Percentiles rank a stretch among this genome's conserved stretches.
phyloP scores from a whole-genome alignment of 2,329 filamentous ascomycete species.

The Nigrospora osmanthi region DNA sequence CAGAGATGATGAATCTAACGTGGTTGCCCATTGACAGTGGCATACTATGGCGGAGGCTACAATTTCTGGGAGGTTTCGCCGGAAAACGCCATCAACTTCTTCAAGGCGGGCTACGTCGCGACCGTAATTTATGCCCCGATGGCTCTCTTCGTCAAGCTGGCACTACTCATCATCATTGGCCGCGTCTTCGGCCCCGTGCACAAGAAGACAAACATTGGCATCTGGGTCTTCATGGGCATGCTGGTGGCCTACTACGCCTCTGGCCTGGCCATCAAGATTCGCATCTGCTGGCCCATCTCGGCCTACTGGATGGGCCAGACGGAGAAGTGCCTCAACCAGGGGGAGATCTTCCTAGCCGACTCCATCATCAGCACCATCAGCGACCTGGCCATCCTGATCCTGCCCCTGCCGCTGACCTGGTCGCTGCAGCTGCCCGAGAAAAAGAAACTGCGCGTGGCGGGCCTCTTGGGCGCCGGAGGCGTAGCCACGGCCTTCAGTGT shows the following conservation, averaged over 20 bases:
- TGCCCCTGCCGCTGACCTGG: slow-evolving; percentile 22
- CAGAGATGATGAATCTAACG: neutral
- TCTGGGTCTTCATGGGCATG: slow-evolving; percentile 27
- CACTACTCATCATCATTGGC: slow-evolving; percentile 34
- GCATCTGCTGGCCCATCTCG: slow-evolving; percentile 30
- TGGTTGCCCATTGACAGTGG: slow-evolving; percentile 5
- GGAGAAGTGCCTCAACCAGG: slow-evolving; percentile 26
- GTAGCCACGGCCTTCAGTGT: slow-evolving; percentile 22
- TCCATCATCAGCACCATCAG: slow-evolving; percentile 22
- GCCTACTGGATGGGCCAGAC: slow-evolving; percentile 27
- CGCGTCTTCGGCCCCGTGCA: slow-evolving; percentile 32
- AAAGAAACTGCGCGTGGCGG: slow-evolving; percentile 20
- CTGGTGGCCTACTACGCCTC: slow-evolving; percentile 31
- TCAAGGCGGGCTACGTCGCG: slow-evolving; percentile 30
- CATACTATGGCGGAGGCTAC: slow-evolving; percentile 25
- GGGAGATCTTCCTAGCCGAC: slow-evolving; percentile 21
- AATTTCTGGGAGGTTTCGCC: slow-evolving; percentile 23
- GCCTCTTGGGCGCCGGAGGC: slow-evolving; percentile 21
- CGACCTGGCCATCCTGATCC: slow-evolving; percentile 20
- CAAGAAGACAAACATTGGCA: slow-evolving; percentile 26
- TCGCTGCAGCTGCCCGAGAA: slow-evolving; percentile 20
- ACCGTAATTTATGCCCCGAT: slow-evolving; percentile 37
- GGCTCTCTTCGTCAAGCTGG: slow-evolving; percentile 31
- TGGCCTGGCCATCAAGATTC: slow-evolving; percentile 31
- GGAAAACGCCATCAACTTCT: slow-evolving; percentile 20